A percentile compares a stretch with the other conserved stretches of the same genome.
Conservation (phyloP, 2,329 filamentous ascomycete species). For the Pyrenophora teres region DNA sequence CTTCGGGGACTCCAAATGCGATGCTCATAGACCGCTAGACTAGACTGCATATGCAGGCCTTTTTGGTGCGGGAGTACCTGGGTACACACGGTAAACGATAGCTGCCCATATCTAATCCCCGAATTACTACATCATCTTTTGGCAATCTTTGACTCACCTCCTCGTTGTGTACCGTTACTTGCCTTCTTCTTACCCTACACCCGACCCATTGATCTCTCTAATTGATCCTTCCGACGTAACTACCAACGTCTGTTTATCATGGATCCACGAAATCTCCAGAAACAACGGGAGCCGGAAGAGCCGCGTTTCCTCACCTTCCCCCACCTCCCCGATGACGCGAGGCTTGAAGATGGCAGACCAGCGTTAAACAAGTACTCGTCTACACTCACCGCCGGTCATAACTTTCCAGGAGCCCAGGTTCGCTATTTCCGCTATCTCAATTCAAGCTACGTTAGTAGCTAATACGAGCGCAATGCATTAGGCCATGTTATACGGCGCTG, state of each 20-base stretch:
- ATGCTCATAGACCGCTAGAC: slow-evolving; percentile 23
- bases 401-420: slow-evolving; percentile 89
- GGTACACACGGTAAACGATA: slow-evolving; percentile 25
- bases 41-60: slow-evolving; percentile 18
- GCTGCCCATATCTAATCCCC: slow-evolving; percentile 26
- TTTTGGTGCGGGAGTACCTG: slow-evolving; percentile 25
- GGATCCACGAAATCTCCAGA: slow-evolving; percentile 45
- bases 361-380: slow-evolving; percentile 85
- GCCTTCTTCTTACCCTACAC: neutral
- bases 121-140: slow-evolving; percentile 12
- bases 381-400: slow-evolving; percentile 79
- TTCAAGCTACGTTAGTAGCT: neutral
- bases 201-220: neutral
- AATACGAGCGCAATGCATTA: slow-evolving; percentile 43
- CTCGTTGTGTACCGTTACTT: neutral
- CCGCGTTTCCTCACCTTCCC: slow-evolving; percentile 62
- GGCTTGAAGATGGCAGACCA: slow-evolving; percentile 61
- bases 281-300: slow-evolving; percentile 45
- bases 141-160: neutral
- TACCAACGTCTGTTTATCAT: slow-evolving; percentile 25
- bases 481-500: slow-evolving; percentile 95
- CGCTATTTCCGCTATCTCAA: slow-evolving; percentile 10
- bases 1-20: neutral
- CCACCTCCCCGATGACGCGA: slow-evolving; percentile 58
- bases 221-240: no score